These are phyloP conservation scores for Phaffomyces opuntiae DNA, from an alignment of 805 yeast species.

Conservation along the genomic window DNA sequence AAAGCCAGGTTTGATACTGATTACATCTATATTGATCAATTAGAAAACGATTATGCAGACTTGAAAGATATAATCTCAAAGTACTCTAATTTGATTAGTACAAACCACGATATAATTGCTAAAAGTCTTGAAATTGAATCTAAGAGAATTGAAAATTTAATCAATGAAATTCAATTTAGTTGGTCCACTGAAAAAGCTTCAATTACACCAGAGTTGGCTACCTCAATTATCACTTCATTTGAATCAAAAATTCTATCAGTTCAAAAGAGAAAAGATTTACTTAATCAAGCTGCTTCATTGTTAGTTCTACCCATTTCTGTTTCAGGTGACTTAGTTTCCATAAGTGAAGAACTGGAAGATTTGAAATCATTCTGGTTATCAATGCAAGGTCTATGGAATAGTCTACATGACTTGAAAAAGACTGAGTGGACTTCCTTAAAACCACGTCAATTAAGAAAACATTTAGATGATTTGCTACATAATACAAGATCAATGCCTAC, in stretches of 20 bases:
- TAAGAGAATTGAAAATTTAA: conserved; percentile 27
- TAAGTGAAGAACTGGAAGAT: conserved; percentile 46
- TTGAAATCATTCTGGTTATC: conserved; percentile 59
- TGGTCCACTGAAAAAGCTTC: conserved; percentile 49
- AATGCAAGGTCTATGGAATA: conserved; percentile 43
- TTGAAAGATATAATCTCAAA: conserved; percentile 31
- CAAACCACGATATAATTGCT: conserved; percentile 34
- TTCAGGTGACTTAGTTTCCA: conserved; percentile 23
- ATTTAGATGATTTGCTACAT: conserved; percentile 44
- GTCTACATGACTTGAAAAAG: conserved; percentile 35
- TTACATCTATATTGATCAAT: conserved; percentile 60
- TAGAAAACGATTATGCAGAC: conserved; percentile 41
- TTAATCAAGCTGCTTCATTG: conserved; percentile 26
- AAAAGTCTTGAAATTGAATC: conserved; percentile 37
- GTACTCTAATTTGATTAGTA: conserved; percentile 32
- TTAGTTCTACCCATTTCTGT: conserved; percentile 28
- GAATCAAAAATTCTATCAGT: conserved; percentile 24
- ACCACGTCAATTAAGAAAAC: conserved; percentile 36
- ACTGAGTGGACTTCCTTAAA: conserved; percentile 44
- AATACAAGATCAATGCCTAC: conserved; percentile 47
- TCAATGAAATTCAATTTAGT: conserved; percentile 23
- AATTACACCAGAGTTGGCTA: conserved; percentile 36
- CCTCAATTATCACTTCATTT: conserved; percentile 25
- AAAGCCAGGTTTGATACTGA: conserved; percentile 41
- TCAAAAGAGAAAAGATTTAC: conserved; percentile 8